Percentiles rank a stretch among this genome's conserved stretches.
Conservation (phyloP, 192 early-diverging fungal species). For the Coemansia sp. region DNA sequence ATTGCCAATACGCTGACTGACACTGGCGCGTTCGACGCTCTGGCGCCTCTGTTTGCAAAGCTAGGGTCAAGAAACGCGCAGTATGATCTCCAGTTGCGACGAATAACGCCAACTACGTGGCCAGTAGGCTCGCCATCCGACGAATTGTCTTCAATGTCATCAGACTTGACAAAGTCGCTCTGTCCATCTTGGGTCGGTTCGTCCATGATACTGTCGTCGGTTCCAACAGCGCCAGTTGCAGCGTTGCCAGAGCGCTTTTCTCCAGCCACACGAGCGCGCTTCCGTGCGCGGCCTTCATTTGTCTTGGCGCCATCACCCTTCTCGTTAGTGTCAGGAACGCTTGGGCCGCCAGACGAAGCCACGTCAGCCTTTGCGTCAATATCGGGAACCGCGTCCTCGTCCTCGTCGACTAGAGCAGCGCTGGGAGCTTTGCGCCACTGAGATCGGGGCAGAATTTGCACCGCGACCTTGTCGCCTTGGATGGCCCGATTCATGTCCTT, state of each 20-base stretch:
- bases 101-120: constrained; percentile 87
- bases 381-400: constrained; percentile 56
- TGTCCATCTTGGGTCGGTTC: neutral
- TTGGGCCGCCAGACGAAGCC: neutral
- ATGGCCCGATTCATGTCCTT: constrained; percentile 83
- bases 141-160: constrained; percentile 12
- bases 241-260: neutral
- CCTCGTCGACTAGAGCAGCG: constrained; percentile 67
- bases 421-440: constrained; percentile 80
- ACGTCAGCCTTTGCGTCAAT: constrained; percentile 2
- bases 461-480: constrained; percentile 87
- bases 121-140: constrained; percentile 68
- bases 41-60: constrained; percentile 55
- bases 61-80: constrained; percentile 86
- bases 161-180: constrained; percentile 18
- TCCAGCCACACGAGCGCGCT: constrained; percentile 28
- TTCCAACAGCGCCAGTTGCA: neutral
- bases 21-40: constrained; percentile 48
- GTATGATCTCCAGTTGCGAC: constrained; percentile 90
- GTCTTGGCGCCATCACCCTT: too few species aligned
- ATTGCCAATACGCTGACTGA: constrained; percentile 80
- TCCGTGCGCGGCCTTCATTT: constrained; percentile 6
- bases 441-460: constrained; percentile 76
- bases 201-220: neutral
- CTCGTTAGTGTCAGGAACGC: constrained; percentile 28